These are phyloP conservation scores for Eurotiales sp. DNA, from an alignment of 2,329 filamentous ascomycete species.

Conservation along the genomic window DNA sequence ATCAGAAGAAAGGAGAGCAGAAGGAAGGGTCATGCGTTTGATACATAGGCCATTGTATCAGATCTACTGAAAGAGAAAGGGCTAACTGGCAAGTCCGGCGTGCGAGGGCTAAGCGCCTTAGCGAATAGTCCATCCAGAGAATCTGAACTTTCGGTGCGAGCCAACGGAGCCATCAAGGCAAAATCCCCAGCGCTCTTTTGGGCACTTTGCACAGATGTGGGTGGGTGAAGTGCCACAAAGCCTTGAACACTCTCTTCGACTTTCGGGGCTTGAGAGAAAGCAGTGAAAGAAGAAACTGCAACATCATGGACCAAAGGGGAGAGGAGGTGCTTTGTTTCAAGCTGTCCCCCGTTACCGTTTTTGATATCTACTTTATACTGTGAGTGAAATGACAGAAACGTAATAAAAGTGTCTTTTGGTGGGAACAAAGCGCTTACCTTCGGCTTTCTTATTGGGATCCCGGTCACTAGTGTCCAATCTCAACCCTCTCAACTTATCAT, in stretches of 20 bases:
- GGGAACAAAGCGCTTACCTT: conserved; percentile 44
- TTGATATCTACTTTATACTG: neutral
- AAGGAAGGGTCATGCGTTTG: too few relatives aligned
- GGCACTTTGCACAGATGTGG: conserved; percentile 35
- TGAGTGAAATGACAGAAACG: neutral
- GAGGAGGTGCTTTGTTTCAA: conserved; percentile 40
- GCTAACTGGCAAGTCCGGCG: conserved; percentile 79
- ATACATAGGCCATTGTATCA: too few relatives aligned
- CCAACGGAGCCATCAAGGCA: conserved; percentile 30
- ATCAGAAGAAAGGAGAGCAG: too few relatives aligned
- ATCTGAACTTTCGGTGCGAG: conserved; percentile 40
- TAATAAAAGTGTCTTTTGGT: too few relatives aligned
- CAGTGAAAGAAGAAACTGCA: conserved; percentile 59
- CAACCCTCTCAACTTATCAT: conserved; percentile 75
- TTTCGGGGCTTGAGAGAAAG: conserved; percentile 51
- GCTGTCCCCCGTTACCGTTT: neutral
- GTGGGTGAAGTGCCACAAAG: conserved; percentile 35
- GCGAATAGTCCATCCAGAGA: conserved; percentile 83
- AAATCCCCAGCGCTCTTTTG: conserved; percentile 31
- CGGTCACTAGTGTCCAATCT: conserved; percentile 70
- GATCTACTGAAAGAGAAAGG: conserved; percentile 75
- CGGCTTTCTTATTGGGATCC: conserved; percentile 54
- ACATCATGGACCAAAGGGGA: conserved; percentile 63
- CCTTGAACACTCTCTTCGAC: conserved; percentile 16
- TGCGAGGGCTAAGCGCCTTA: conserved; percentile 78